Evolutionary conservation across 2,329 filamentous ascomycete species (phyloP), one percentile per base, ranked within the genome.

Genomic region (Trichoderma polysporum): DNA sequence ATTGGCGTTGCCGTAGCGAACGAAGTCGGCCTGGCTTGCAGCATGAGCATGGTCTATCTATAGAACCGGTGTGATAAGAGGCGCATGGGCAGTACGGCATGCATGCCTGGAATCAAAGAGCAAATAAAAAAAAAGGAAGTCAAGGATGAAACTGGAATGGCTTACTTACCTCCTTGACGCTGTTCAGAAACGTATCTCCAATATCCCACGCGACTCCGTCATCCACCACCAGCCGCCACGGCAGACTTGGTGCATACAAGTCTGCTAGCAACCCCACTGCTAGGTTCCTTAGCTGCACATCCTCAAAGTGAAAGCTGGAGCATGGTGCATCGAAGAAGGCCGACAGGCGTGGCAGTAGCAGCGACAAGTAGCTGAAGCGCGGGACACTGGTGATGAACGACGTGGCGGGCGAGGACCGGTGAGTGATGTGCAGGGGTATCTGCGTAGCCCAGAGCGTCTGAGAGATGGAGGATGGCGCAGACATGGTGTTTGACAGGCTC

Each of bases 1-100:
- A 76, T 94, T 93, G 17, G 92, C 93, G 63, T 91, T 95, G 52
- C 93, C 93, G 72, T 95, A 94, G 60, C 94, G 88, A 59, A 97
- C 83, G 72, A 93, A 97, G 78, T 97, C 93, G 33, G 94, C 93
- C 84, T 88, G 25, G 22, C 22, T 22, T 45, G 49, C 27, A 53
- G 56, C 39, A 25, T 66, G 56, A 66, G 62, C 9, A 63, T 53
- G 59, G 35, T 17, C 13, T 63, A 35, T 53, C 25, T n/a, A 53
- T 39, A 39, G 35, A 25, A 54, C 60, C 47, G 33, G 22, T 61
- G 58, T 61, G 58, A 47, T 22, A 31, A 33, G 57, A 33, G 41
- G 37, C 50, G 29, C 41, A 17, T 39, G n/a, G 25, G 59, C 25
- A 39, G 31, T 39, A 41, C 39, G 33, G 31, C n/a, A 31, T 53